phyloP scores from a whole-genome alignment of 2,329 filamentous ascomycete genomes.

The Aspergillus alliaceus region DNA sequence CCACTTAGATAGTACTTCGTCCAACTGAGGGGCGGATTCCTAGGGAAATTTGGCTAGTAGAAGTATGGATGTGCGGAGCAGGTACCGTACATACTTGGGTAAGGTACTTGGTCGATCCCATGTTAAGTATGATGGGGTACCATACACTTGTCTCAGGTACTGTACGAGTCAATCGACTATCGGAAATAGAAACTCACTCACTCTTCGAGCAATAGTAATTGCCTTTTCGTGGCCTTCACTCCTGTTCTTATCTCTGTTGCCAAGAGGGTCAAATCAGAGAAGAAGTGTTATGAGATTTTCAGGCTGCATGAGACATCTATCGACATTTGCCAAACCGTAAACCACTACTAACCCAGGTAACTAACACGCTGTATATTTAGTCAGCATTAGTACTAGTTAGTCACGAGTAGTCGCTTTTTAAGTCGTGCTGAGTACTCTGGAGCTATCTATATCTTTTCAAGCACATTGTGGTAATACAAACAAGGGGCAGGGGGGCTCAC shows the following conservation, averaged over 20 bases:
- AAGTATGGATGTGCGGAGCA: constrained; percentile 3
- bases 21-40: neutral
- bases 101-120: neutral
- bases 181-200: neutral
- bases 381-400: neutral
- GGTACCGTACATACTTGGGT: neutral
- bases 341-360: no score
- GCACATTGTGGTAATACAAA: neutral
- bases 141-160: neutral
- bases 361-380: neutral
- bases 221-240: neutral
- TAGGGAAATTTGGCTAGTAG: neutral
- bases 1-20: neutral
- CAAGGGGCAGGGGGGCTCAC: neutral
- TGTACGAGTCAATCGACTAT: neutral
- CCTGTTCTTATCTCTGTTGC: neutral
- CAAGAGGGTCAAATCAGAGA: neutral
- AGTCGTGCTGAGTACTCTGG: no score
- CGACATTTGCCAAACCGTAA: neutral
- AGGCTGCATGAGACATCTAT: neutral
- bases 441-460: neutral
- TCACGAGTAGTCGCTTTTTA: no score
- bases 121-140: neutral
- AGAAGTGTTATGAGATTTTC: neutral
- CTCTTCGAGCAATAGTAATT: neutral